These are phyloP conservation scores for Lipomyces kockii DNA, from an alignment of 805 yeast genomes.

Conservation along the genomic window DNA sequence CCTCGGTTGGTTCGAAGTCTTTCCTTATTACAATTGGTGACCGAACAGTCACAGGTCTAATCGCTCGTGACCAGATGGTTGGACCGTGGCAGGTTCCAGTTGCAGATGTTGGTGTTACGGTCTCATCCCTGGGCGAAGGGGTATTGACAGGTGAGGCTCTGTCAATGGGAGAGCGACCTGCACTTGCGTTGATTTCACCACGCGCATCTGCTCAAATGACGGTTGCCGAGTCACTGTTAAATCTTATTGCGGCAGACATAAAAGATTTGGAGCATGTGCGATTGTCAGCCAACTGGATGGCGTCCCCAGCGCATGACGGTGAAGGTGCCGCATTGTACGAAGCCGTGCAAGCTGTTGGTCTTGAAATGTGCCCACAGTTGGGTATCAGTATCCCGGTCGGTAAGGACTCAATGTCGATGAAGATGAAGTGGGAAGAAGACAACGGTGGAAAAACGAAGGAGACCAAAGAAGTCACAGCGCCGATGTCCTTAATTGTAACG, in stretches of 20 bases:
- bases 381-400: slow-evolving; percentile 97
- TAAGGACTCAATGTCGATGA: slow-evolving; percentile 98
- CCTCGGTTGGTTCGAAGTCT: slow-evolving; percentile 92
- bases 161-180: slow-evolving; percentile 97
- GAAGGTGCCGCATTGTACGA: slow-evolving; percentile 95
- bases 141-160: slow-evolving; percentile 93
- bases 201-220: slow-evolving; percentile 92
- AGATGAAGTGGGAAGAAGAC: slow-evolving; percentile 84
- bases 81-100: slow-evolving; percentile 99
- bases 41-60: slow-evolving; percentile 94
- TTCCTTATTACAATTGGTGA: slow-evolving; percentile 98
- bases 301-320: slow-evolving; percentile 92
- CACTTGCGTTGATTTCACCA: slow-evolving; percentile 83
- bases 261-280: slow-evolving; percentile 74
- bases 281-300: slow-evolving; percentile 98
- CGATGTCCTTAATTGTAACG: slow-evolving; percentile 85
- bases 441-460: slow-evolving; percentile 45
- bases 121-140: slow-evolving; percentile 80
- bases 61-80: slow-evolving; percentile 97
- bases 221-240: slow-evolving; percentile 91
- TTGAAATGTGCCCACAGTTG: slow-evolving; percentile 90
- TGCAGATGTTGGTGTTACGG: slow-evolving; percentile 96
- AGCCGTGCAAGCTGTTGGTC: slow-evolving; percentile 95
- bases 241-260: slow-evolving; percentile 87
- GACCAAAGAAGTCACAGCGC: slow-evolving; percentile 87